Evolutionary conservation across 345 rosid genomes (phyloP), one percentile per base, ranked within the genome.

Genomic region (Pistacia vera): DNA sequence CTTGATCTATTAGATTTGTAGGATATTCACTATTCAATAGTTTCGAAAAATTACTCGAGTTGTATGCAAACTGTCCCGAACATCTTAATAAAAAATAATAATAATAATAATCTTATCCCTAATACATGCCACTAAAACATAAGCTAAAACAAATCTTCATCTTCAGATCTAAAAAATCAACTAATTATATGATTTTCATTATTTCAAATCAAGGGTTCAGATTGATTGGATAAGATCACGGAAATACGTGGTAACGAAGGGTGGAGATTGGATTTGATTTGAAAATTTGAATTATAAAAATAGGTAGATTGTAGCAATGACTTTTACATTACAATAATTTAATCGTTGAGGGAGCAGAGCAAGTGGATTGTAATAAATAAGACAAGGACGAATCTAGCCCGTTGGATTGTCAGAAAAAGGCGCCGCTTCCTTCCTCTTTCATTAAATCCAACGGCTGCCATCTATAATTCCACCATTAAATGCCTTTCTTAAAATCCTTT

Each of bases 391-490:
- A 66, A 46, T 64, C 77, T 79, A 72, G 9, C 20, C 74, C 41
- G 16, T 57, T 71, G 68, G 63, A 8, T 56, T 62, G 75, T 72
- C 79, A 80, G 80, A 61, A 20, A 67, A 46, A 66, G 78, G 73
- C 78, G 85, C 82, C 80, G 82, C 76, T 72, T 38, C 60, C 80
- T 71, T 64, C 25, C 59, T 68, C 72, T 66, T 58, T 70, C 76
- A 63, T 77, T 65, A 59, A 74, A 79, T 77, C 81, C 77, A 66
- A 66, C 75, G 49, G 67, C 79, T 78, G 3, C 48, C 75, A 38
- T 17, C 73, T 61, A 66, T 38, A 46, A 41, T 56, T 14, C 11
- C 36, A n/a, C 54, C 33, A 35, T 57, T 57, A 71, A 41, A 71
- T 71, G 56, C 17, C 0, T 17, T 16, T 3, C 38, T 18, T 6